phyloP scores from a whole-genome alignment of 306 rosid genomes.

The Begonia masoniana region DNA sequence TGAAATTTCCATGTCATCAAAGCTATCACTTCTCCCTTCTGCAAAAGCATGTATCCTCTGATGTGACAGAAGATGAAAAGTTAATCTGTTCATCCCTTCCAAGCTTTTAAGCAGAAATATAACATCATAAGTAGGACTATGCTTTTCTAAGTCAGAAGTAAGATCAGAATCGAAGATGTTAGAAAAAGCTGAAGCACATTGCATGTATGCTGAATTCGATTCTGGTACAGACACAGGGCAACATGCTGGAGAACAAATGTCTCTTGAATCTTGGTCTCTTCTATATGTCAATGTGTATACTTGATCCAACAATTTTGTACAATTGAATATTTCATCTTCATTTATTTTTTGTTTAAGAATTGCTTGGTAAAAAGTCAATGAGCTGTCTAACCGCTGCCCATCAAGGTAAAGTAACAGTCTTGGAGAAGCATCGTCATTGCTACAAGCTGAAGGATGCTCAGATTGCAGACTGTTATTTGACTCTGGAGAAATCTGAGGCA shows the following conservation, averaged over 20 bases:
- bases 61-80: slow-evolving; percentile 59
- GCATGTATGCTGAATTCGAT: slow-evolving; percentile 7
- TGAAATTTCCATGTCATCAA: slow-evolving; percentile 41
- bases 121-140: slow-evolving; percentile 58
- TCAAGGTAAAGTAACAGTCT: slow-evolving; percentile 66
- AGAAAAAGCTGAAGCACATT: slow-evolving; percentile 47
- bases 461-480: slow-evolving; percentile 24
- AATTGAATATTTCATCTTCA: slow-evolving; percentile 40
- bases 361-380: slow-evolving; percentile 70
- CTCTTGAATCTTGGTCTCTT: slow-evolving; percentile 26
- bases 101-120: slow-evolving; percentile 64
- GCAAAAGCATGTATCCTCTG: slow-evolving; percentile 77
- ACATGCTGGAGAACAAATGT: slow-evolving; percentile 17
- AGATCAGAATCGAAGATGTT: slow-evolving; percentile 51
- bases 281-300: slow-evolving; percentile 60
- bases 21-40: slow-evolving; percentile 55
- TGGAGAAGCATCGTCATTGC: slow-evolving; percentile 27
- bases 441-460: slow-evolving; percentile 29
- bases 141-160: slow-evolving; percentile 62
- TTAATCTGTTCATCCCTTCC: slow-evolving; percentile 65
- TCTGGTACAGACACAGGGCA: slow-evolving; percentile 14
- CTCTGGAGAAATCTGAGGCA: slow-evolving; percentile 32
- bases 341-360: slow-evolving; percentile 53
- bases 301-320: slow-evolving; percentile 56
- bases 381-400: slow-evolving; percentile 47